Percentiles rank a stretch among this genome's conserved stretches.
Conservation (phyloP, 768 basidiomycete species). For the Pleurotus djamor region DNA sequence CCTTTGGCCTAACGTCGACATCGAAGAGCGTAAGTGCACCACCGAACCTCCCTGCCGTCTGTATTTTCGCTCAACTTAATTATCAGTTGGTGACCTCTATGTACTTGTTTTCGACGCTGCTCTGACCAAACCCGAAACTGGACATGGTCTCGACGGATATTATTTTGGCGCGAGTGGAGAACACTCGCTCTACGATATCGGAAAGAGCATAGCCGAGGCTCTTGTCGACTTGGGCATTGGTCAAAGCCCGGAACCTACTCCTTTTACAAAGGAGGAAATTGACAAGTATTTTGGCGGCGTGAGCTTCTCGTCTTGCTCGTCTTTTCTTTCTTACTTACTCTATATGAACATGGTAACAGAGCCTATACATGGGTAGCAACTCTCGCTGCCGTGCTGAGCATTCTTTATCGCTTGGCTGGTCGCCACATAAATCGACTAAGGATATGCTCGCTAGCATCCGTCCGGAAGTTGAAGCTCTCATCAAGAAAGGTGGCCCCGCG, state of each 20-base stretch:
- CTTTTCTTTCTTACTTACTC: background rate
- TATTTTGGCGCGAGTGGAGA: slow-evolving; percentile 56
- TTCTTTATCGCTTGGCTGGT: slow-evolving; percentile 42
- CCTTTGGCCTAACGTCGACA: slow-evolving; percentile 22
- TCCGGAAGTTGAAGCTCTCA: slow-evolving; percentile 30
- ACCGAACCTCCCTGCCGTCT: background rate
- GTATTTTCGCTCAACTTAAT: background rate
- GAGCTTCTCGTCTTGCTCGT: background rate
- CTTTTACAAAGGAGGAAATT: slow-evolving; percentile 16
- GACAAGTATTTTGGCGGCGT: slow-evolving; percentile 11
- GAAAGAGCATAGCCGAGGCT: slow-evolving; percentile 32
- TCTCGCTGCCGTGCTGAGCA: slow-evolving; percentile 35
- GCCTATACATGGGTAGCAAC: slow-evolving; percentile 31
- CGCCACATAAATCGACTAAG: slow-evolving; percentile 32
- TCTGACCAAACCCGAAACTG: slow-evolving; percentile 8
- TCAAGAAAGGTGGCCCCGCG: slow-evolving; percentile 5
- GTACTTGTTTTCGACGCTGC: slow-evolving; percentile 12
- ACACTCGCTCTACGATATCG: slow-evolving; percentile 39
- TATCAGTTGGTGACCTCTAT: slow-evolving; percentile 15
- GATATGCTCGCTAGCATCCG: slow-evolving; percentile 41
- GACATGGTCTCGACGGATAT: slow-evolving; percentile 23
- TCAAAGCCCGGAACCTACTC: slow-evolving; percentile 18
- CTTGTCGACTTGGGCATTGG: slow-evolving; percentile 35
- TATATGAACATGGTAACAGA: slow-evolving; percentile 15
- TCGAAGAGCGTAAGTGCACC: slow-evolving; percentile 14